Evolutionary conservation across 208 protist genomes (phyloP), one percentile per base, ranked within the genome.

Genomic region (Leishmania tarentolae): DNA sequence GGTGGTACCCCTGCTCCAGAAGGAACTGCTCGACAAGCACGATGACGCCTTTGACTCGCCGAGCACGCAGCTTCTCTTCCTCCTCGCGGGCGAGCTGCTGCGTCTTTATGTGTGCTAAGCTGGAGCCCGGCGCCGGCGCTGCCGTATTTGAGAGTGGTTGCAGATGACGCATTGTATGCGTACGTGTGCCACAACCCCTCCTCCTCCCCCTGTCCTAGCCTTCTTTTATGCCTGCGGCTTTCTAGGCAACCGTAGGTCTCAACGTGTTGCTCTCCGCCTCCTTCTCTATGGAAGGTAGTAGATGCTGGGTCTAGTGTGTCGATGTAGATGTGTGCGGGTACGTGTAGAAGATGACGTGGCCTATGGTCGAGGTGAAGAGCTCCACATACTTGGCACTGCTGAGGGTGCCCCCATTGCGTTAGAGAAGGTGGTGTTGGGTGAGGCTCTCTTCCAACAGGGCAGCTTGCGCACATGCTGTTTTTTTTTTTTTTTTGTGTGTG

Each of bases 21-120:
- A 98, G 81, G 78, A 97, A 97, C 79, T 97, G 93, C 47, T 91
- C 84, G 40, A 96, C 82, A 17, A 98, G 79, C 8, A 98, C 94
- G 46, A 98, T 73, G 47, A 88, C 80, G 42, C 94, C 95, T 63
- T 94, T 95, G 28, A 96, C 83, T 65, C 95, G 92, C n/a, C 86
- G 85, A 56, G 89, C 80, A 9, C 91, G 88, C 31, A 88, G 73
- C 76, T 91, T 93, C 73, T 95, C 93, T 71, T 97, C 91, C 73
- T 95, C 93, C 75, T 97, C 94, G 24, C 93, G 88, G 15, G 93
- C 94, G 28, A 92, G 90, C 75, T 96, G 91, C 72, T 94, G 92
- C 8, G 89, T 86, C 79, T 98, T 98, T 65, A 97, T 88, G 37
- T 90, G 82, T 5, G 92, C 89, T 19, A 98, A 80, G 9, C 88